Conservation (phyloP, 2,329 filamentous ascomycete species). For the Apiospora koreana region DNA sequence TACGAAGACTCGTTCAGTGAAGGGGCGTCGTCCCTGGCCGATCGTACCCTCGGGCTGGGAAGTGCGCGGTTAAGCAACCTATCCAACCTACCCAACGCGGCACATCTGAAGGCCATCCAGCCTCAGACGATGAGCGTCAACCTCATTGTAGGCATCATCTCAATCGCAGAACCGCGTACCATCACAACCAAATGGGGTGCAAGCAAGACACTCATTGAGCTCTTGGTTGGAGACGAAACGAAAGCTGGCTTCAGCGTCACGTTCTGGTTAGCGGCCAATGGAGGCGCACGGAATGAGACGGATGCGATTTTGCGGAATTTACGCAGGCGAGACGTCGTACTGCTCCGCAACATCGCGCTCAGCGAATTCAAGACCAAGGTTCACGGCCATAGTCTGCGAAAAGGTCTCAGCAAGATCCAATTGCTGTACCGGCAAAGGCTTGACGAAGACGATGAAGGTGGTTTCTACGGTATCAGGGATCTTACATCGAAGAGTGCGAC, state of each 20-base stretch:
- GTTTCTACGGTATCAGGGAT: constrained; percentile 57
- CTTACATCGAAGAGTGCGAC: constrained; percentile 38
- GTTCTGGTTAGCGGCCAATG: constrained; percentile 68
- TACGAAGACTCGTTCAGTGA: constrained; percentile 32
- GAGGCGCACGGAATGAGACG: constrained; percentile 22
- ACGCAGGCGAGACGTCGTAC: constrained; percentile 72
- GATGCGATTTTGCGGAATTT: constrained; percentile 41
- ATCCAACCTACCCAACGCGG: constrained; percentile 67
- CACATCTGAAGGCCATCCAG: constrained; percentile 64
- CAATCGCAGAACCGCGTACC: constrained; percentile 65
- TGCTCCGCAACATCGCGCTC: constrained; percentile 79
- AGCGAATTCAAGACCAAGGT: constrained; percentile 75
- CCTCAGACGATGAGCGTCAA: constrained; percentile 84
- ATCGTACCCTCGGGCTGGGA: constrained; percentile 24
- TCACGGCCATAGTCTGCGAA: constrained; percentile 79
- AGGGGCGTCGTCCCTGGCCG: constrained; percentile 20
- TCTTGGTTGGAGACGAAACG: constrained; percentile 85
- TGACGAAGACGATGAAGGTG: constrained; percentile 52
- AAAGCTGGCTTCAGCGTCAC: constrained; percentile 77
- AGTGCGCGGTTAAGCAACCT: constrained; percentile 61
- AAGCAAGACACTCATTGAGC: constrained; percentile 68
- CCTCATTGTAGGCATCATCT: constrained; percentile 77
- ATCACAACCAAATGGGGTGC: constrained; percentile 68
- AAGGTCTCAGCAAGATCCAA: constrained; percentile 68
- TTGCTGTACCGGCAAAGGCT: constrained; percentile 61